Evolutionary conservation across 1,284 basidiomycete species (phyloP).

Genomic region (Mycena sp.): DNA sequence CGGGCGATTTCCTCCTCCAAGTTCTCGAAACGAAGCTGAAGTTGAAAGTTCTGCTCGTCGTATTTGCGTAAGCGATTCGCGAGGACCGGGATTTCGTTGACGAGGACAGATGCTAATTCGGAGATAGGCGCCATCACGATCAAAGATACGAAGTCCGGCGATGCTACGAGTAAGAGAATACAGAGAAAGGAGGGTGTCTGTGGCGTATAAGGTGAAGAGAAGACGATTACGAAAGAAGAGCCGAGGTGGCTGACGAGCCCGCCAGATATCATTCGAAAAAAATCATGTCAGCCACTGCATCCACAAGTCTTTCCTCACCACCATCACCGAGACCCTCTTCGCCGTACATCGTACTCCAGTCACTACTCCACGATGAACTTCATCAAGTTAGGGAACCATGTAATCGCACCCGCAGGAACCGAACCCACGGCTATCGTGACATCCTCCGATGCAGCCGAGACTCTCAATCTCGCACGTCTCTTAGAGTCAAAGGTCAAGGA

Average conservation of each 20-base stretch:
- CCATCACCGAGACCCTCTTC: background rate
- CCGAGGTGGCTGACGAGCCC: conserved; percentile 19
- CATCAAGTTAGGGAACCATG: conserved; percentile 24
- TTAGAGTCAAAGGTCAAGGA: conserved; percentile 17
- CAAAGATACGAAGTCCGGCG: background rate
- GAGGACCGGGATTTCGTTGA: conserved; percentile 9
- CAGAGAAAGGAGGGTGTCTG: background rate
- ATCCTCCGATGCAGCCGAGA: background rate
- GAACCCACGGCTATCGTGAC: background rate
- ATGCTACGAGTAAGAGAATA: background rate
- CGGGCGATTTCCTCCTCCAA: conserved; percentile 14
- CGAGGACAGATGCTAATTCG: conserved; percentile 9
- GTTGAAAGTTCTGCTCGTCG: conserved; percentile 17
- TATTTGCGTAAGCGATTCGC: conserved; percentile 1
- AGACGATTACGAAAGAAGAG: background rate
- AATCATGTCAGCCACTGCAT: background rate
- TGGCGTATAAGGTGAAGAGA: background rate
- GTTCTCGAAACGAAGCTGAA: conserved; percentile 16
- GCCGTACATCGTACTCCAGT: background rate
- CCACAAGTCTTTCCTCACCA: no score
- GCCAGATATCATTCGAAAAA: no score
- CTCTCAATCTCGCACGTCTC: conserved; percentile 1
- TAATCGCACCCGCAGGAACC: conserved; percentile 16
- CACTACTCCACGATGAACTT: conserved; percentile 9
- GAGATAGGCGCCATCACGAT: conserved; percentile 5